Evolutionary conservation across 2,329 filamentous ascomycete species (phyloP), one percentile per base, ranked within the genome.

Genomic region (Phialophora verrucosa): DNA sequence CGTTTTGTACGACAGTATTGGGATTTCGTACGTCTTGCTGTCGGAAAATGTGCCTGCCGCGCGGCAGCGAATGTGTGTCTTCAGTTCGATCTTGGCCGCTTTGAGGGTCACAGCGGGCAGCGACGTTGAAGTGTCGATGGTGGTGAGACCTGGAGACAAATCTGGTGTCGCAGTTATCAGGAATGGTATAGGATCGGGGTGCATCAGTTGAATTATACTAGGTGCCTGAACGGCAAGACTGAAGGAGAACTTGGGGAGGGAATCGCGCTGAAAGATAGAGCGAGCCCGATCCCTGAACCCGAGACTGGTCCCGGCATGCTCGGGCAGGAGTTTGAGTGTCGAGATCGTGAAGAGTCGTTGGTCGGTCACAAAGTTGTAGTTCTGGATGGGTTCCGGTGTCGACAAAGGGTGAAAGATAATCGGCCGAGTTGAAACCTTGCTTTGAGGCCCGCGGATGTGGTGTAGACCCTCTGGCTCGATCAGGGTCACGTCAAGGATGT

Each of bases 401-500:
- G 68, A 68, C 12, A 70, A 51, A 14, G 67, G 63, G 32, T 67
- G 67, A 44, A 71, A 70, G 20, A 65, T 62, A 51, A 72, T 59
- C 23, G 68, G 69, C 10, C 63, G 53, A 7, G 59, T 64, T 7
- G 67, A 67, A 0, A 56, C 66, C 49, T 67, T 67, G 35, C 57
- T 64, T 44, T 70, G 59, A 8, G 66, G 62, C 25, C 62, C 63
- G 31, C 68, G 64, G 44, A 70, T 63, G 25, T 62, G 60, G n/a
- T 69, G 67, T 8, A 65, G 32, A 27, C 67, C 70, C n/a, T 66
- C 60, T 11, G 70, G 66, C 55, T 72, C 70, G 20, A 62, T 69
- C 35, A 72, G 25, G n/a, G 53, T 66, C 12, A 61, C 66, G 23
- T 63, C 63, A n/a, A 72, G 64, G 7, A 72, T 69, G 56, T 72